Base-by-base conservation (phyloP, 2,329 filamentous ascomycete genomes). In the Aspergillus sp. region DNA sequence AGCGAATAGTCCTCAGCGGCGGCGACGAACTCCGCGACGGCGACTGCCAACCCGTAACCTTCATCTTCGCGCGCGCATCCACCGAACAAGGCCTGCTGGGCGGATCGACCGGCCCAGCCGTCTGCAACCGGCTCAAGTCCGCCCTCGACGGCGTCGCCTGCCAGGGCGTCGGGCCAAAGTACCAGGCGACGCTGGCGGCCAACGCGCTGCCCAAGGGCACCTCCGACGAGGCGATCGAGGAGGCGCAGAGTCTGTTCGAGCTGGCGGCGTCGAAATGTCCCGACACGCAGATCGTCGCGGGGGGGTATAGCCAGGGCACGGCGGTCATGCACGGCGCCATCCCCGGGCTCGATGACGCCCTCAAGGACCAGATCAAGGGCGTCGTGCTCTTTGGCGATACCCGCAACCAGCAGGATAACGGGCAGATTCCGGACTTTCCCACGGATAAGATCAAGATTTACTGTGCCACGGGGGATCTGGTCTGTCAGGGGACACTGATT, bases 51-150 rank as follows among this genome's bases (percentile, higher is more conserved):
- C 65, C 69, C 25, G 64, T 78, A 19, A 73, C 77, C 21, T 75
- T 80, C 46, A 75, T 80, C 44, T 80, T 76, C 56, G 76, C 78
- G 9, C 73, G 78, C 43, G 78, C 76, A 20, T 78, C 77, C 11
- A 75, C 72, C 13, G 78, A 81, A 57, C 58, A 65, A 5, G 78
- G 78, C n/a, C 78, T 79, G 62, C 73, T 80, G 62, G 71, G 70
- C 1, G 62, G 65, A 13, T 50, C 68, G 5, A 64, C 65, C 5
- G 69, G 69, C 5, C 66, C 68, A 7, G 63, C 65, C 14, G 63
- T 68, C 46, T 67, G 69, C 51, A 55, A 63, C 19, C 58, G 63
- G 2, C 52, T 68, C 25, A 61, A 61, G 40, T 11, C 29, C 6
- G 47, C 40, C n/a, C 52, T 50, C n/a, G 36, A 45, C 20, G 63